phyloP scores from a whole-genome alignment of 768 basidiomycete genomes.

The Podaxis rugospora region DNA sequence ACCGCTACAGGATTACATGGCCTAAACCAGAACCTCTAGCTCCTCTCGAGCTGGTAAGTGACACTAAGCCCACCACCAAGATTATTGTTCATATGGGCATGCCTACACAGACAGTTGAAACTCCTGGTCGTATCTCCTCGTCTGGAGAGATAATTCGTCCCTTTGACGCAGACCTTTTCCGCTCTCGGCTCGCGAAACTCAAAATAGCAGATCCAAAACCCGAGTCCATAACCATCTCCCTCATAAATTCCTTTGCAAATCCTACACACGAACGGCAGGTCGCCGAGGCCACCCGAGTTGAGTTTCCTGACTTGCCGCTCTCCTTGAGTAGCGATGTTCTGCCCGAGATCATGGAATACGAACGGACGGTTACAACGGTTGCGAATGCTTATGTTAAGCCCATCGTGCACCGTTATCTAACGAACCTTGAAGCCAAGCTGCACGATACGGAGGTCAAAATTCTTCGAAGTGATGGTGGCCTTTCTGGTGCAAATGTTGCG shows the following conservation, averaged over 20 bases:
- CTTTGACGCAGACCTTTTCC: constrained; percentile 18
- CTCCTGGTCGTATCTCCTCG: constrained; percentile 24
- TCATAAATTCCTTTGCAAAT: constrained; percentile 25
- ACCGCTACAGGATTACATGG: constrained; percentile 21
- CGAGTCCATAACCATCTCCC: constrained; percentile 23
- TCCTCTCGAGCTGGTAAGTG: constrained; percentile 23
- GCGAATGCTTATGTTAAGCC: constrained; percentile 26
- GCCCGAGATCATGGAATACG: constrained; percentile 24
- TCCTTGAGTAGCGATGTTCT: constrained; percentile 21
- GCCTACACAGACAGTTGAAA: constrained; percentile 21
- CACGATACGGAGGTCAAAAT: constrained; percentile 20
- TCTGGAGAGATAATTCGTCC: constrained; percentile 22
- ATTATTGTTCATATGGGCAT: background rate
- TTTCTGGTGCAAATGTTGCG: constrained; percentile 19
- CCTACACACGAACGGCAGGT: constrained; percentile 19
- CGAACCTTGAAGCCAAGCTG: constrained; percentile 18
- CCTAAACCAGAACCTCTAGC: constrained; percentile 24
- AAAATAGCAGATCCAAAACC: constrained; percentile 15
- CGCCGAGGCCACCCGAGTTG: constrained; percentile 15
- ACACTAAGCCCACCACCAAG: background rate
- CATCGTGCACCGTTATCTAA: constrained; percentile 20
- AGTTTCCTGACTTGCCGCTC: constrained; percentile 22
- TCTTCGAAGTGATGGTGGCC: constrained; percentile 23
- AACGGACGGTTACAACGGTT: constrained; percentile 24
- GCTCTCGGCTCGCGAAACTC: constrained; percentile 15